Percentiles rank a stretch among this genome's conserved stretches.
These are phyloP conservation scores for Mollisiaceae sp. DNA, from an alignment of 2,329 filamentous ascomycete genomes.

Conservation along the genomic window DNA sequence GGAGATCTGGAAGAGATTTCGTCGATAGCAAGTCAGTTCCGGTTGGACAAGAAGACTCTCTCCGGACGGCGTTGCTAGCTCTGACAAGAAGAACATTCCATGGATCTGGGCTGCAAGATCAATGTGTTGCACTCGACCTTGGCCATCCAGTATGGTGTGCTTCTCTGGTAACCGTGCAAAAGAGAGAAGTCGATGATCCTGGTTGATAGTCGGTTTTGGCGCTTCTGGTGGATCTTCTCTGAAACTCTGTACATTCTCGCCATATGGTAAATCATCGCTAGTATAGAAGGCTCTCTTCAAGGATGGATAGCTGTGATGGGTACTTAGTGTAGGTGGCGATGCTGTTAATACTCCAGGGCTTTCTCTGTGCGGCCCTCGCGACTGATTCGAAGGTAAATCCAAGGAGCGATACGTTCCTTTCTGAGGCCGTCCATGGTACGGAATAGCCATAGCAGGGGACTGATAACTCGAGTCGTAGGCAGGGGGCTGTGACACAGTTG, in stretches of 20 bases:
- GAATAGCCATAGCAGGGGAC: slow-evolving; percentile 32
- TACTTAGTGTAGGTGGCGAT: slow-evolving; percentile 38
- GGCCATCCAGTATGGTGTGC: slow-evolving; percentile 53
- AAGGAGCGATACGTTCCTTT: slow-evolving; percentile 40
- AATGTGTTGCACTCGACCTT: slow-evolving; percentile 53
- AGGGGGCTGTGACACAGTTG: slow-evolving; percentile 34
- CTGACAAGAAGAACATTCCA: slow-evolving; percentile 88
- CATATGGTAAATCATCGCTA: slow-evolving; percentile 38
- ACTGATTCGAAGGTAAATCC: slow-evolving; percentile 38
- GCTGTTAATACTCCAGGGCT: slow-evolving; percentile 34
- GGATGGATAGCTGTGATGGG: slow-evolving; percentile 42
- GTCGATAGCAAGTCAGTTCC: slow-evolving; percentile 93
- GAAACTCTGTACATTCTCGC: slow-evolving; percentile 38
- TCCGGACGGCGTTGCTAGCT: slow-evolving; percentile 53
- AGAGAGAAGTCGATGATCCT: slow-evolving; percentile 43
- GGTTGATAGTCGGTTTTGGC: slow-evolving; percentile 41
- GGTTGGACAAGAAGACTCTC: slow-evolving; percentile 64
- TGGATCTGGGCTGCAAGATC: slow-evolving; percentile 73
- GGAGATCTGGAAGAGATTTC: slow-evolving; percentile 95
- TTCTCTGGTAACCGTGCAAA: slow-evolving; percentile 46
- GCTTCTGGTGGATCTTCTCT: slow-evolving; percentile 40
- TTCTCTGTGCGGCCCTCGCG: slow-evolving; percentile 33
- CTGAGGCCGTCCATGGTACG: slow-evolving; percentile 37
- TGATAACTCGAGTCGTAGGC: slow-evolving; percentile 37
- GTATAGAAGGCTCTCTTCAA: slow-evolving; percentile 41